Evolutionary conservation across 805 yeast species (phyloP), one percentile per base, ranked within the genome.

Genomic region (Zygosaccharomyces bailii): DNA sequence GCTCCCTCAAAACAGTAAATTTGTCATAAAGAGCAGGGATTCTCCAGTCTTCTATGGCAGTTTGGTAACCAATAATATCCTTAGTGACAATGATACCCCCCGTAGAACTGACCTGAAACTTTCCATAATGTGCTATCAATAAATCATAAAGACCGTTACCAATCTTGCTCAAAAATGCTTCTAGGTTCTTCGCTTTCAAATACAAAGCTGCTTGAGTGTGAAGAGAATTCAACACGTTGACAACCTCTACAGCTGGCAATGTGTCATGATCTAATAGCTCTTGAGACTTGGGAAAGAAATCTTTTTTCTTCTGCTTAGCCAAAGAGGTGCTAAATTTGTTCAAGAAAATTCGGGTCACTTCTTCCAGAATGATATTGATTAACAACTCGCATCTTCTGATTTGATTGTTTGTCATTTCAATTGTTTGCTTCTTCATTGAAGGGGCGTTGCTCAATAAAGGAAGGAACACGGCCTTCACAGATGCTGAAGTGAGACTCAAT

Each of bases 61-160:
- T 71, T 61, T 87, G 91, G 57, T 83, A 86, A 36, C 85, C 77
- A 30, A 85, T 84, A 5, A 86, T 80, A 65, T 90, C 97, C 55
- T 83, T 85, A 0, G 95, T 86, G 10, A 87, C 75, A 10, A 84
- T 78, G 48, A 83, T 73, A 23, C 96, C 96, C 42, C 97, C 98
- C 5, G 81, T 78, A 1, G 88, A 80, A 54, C 79, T 85, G 51
- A 90, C 86, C 32, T 78, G 79, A 60, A 79, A 86, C 56, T 81
- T 84, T 48, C 81, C 80, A 61, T 83, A 82, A 60, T 90, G 96
- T 20, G 73, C 76, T 53, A 87, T 68, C 37, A 91, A 66, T 34
- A 78, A 70, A 20, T 72, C 72, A 53, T 84, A 73, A 31, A 84
- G 69, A 18, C 72, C 73, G 43, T 71, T 61, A 2, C 95, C 93